These are phyloP conservation scores for Trichaptum fuscoviolaceum DNA, from an alignment of 768 basidiomycete genomes.

Conservation along the genomic window DNA sequence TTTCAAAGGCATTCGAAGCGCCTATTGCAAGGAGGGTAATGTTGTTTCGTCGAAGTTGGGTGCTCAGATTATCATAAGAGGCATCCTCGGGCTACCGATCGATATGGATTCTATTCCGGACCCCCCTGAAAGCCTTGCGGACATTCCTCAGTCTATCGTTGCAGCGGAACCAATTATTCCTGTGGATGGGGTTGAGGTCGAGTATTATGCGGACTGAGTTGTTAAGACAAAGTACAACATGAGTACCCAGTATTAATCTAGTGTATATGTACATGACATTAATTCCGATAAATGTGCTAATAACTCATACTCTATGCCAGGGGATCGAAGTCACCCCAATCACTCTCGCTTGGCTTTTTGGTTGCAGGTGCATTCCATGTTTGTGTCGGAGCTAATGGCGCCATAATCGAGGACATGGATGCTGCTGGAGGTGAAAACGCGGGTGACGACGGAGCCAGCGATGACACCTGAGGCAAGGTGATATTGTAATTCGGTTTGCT, in stretches of 20 bases:
- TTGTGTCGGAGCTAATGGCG: constrained; percentile 59
- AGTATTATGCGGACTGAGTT: constrained; percentile 19
- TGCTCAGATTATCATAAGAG: constrained; percentile 60
- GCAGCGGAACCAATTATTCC: constrained; percentile 44
- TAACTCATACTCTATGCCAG: constrained; percentile 38
- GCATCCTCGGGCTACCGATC: constrained; percentile 44
- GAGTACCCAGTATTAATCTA: not conserved
- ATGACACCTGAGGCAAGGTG: constrained; percentile 30
- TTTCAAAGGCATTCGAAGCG: constrained; percentile 57
- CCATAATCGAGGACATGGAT: constrained; percentile 48
- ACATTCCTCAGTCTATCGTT: constrained; percentile 30
- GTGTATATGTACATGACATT: constrained; percentile 10
- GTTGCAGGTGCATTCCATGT: constrained; percentile 32
- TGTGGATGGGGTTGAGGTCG: constrained; percentile 42
- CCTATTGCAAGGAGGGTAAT: constrained; percentile 65
- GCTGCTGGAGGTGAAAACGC: constrained; percentile 25
- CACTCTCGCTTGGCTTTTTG: constrained; percentile 54
- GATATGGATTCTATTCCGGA: constrained; percentile 31
- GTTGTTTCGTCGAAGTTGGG: constrained; percentile 70
- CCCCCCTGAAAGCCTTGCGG: constrained; percentile 12
- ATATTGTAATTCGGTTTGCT: constrained; percentile 57
- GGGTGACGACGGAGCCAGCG: constrained; percentile 25
- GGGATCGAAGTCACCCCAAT: constrained; percentile 84
- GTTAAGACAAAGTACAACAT: not conserved
- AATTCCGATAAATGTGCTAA: not conserved